These are phyloP conservation scores for Cladosporium colombiae DNA, from an alignment of 2,329 filamentous ascomycete genomes.

Conservation along the genomic window DNA sequence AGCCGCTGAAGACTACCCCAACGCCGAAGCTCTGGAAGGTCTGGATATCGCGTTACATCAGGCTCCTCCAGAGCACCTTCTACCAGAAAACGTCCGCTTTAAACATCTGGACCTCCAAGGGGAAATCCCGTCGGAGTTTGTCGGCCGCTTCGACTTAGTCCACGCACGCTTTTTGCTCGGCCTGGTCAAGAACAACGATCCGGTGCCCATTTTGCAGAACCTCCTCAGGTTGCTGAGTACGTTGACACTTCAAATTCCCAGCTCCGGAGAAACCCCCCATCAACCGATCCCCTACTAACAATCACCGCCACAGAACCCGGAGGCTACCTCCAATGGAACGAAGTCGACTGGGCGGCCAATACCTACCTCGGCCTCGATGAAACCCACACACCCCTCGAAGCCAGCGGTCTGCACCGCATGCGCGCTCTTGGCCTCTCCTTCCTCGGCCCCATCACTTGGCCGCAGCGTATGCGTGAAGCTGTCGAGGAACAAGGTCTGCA, in stretches of 20 bases:
- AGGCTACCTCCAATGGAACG: constrained; percentile 22
- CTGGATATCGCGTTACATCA: constrained; percentile 19
- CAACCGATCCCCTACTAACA: neutral
- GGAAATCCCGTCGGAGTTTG: constrained; percentile 14
- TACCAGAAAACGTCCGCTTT: constrained; percentile 20
- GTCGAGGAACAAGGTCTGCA: constrained; percentile 4
- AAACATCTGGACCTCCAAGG: constrained; percentile 10
- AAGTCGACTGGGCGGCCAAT: constrained; percentile 15
- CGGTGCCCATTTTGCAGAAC: constrained; percentile 6
- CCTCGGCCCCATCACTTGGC: constrained; percentile 11
- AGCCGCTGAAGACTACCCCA: constrained; percentile 16
- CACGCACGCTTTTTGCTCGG: constrained; percentile 19
- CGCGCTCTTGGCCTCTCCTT: neutral
- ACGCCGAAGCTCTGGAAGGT: constrained; percentile 11
- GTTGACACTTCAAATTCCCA: neutral
- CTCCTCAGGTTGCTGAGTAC: constrained; percentile 15
- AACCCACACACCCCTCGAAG: neutral
- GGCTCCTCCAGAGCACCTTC: constrained; percentile 12
- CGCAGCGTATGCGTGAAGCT: neutral
- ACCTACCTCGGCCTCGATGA: constrained; percentile 16
- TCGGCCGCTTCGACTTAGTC: constrained; percentile 17
- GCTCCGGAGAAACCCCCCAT: too few species aligned
- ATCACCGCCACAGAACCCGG: constrained; percentile 4
- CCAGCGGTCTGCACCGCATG: constrained; percentile 11
- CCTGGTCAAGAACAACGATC: constrained; percentile 19